A percentile compares a stretch with the other conserved stretches of the same genome.
phyloP scores from a whole-genome alignment of 192 early-diverging fungal genomes.

The Cetraspora pellucida region DNA sequence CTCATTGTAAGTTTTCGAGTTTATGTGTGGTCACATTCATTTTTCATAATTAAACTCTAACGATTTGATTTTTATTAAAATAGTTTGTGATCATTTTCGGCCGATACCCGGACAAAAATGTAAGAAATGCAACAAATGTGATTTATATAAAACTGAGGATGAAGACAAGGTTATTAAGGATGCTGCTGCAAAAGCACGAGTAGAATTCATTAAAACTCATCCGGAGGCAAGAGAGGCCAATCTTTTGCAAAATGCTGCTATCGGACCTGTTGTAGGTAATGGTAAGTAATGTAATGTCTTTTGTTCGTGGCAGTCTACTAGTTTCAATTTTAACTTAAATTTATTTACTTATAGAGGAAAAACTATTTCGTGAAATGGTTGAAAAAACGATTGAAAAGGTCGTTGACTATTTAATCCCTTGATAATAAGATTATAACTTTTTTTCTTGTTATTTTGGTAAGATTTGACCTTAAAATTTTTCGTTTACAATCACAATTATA shows the following conservation, averaged over 20 bases:
- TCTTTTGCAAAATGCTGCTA: conserved; percentile 30
- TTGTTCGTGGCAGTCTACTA: neutral
- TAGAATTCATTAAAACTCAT: conserved; percentile 47
- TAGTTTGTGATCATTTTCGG: conserved; percentile 63
- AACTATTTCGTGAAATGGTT: conserved; percentile 3
- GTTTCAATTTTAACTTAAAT: neutral
- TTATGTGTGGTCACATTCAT: neutral
- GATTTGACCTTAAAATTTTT: no score
- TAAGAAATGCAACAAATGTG: conserved; percentile 55
- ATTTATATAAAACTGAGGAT: conserved; percentile 57
- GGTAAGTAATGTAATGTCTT: neutral
- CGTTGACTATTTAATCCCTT: conserved; percentile 25
- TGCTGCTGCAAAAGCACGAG: conserved; percentile 49
- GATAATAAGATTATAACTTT: neutral
- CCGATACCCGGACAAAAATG: conserved; percentile 52
- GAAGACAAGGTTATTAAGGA: conserved; percentile 48
- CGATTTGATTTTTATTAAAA: neutral
- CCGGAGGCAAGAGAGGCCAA: conserved; percentile 33
- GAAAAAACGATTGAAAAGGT: conserved; percentile 17
- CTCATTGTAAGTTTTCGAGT: conserved; percentile 43
- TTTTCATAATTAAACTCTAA: no score
- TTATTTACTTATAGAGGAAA: conserved; percentile 1
- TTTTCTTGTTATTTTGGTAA: no score
- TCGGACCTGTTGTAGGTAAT: conserved; percentile 24
- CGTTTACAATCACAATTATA: no score